Percentiles rank a stretch among this genome's conserved stretches.
phyloP scores from a whole-genome alignment of 2,329 filamentous ascomycete genomes.

The Diaporthe citrichinensis region DNA sequence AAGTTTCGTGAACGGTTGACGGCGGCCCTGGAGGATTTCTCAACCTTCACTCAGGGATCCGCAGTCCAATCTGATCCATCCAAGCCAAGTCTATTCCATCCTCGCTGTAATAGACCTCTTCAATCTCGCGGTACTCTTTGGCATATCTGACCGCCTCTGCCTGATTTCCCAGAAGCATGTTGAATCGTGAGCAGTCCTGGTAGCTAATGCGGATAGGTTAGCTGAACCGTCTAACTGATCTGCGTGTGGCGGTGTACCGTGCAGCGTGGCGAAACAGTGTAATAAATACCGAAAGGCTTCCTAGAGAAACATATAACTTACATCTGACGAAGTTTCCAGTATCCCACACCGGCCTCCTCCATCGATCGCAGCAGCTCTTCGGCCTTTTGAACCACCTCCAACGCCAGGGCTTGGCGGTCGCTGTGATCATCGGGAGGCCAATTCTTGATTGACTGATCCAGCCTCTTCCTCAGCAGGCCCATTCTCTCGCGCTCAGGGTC shows the following conservation, averaged over 20 bases:
- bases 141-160: conserved; percentile 3
- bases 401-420: not conserved
- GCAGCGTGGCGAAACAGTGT: not conserved
- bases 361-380: not conserved
- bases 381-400: not conserved
- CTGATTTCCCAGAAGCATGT: not conserved
- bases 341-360: not conserved
- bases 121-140: not conserved
- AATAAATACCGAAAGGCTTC: not conserved
- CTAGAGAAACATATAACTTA: not conserved
- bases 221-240: not conserved
- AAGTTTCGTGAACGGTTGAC: not conserved
- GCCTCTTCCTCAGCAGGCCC: not conserved
- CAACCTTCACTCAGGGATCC: not conserved
- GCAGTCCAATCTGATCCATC: conserved; percentile 4
- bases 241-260: not conserved
- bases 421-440: too few species aligned
- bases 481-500: not conserved
- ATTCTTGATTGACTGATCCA: not conserved
- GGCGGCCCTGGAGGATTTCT: not conserved
- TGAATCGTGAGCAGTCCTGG: not conserved
- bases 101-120: not conserved
- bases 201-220: conserved; percentile 8
- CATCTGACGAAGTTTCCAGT: not conserved
- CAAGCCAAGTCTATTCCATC: conserved; percentile 13